A percentile compares a stretch with the other conserved stretches of the same genome.
These are phyloP conservation scores for Sarcodon aspratus DNA, from an alignment of 768 basidiomycete species.

Conservation along the genomic window DNA sequence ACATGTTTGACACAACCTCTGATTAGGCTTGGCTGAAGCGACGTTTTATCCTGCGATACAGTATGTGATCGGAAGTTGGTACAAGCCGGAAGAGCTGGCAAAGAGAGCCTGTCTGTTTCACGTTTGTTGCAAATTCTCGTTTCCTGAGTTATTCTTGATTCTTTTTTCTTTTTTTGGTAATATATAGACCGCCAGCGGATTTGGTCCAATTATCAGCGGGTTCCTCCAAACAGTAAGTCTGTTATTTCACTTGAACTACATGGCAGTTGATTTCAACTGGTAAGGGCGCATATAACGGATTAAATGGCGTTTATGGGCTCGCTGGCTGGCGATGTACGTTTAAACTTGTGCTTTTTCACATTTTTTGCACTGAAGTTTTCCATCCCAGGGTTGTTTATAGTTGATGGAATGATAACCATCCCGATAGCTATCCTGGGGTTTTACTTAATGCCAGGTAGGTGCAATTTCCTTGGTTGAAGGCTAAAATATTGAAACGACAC, in stretches of 20 bases:
- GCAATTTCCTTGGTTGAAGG: not conserved
- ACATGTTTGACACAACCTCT: not conserved
- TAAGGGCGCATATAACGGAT: slow-evolving; percentile 24
- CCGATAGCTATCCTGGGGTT: slow-evolving; percentile 26
- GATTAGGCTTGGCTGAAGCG: slow-evolving; percentile 23
- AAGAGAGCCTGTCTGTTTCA: slow-evolving; percentile 29
- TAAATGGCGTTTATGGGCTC: slow-evolving; percentile 25
- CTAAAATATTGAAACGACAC: not conserved
- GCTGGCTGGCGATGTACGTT: slow-evolving; percentile 27
- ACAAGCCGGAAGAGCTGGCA: slow-evolving; percentile 28
- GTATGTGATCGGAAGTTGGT: slow-evolving; percentile 31
- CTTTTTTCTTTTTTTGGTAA: too few species aligned
- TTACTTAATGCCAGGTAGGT: slow-evolving; percentile 24
- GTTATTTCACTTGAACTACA: not conserved
- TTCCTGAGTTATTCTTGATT: not conserved
- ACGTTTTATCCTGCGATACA: slow-evolving; percentile 29
- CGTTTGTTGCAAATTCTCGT: slow-evolving; percentile 8
- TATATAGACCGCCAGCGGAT: slow-evolving; percentile 21
- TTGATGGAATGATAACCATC: slow-evolving; percentile 28
- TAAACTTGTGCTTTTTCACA: not conserved
- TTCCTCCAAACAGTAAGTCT: slow-evolving; percentile 26
- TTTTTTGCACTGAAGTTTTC: not conserved
- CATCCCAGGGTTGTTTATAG: slow-evolving; percentile 27
- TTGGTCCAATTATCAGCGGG: slow-evolving; percentile 30
- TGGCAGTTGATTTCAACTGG: not conserved